Evolutionary conservation across 768 basidiomycete species (phyloP).

Genomic region (Calvatia gigantea): DNA sequence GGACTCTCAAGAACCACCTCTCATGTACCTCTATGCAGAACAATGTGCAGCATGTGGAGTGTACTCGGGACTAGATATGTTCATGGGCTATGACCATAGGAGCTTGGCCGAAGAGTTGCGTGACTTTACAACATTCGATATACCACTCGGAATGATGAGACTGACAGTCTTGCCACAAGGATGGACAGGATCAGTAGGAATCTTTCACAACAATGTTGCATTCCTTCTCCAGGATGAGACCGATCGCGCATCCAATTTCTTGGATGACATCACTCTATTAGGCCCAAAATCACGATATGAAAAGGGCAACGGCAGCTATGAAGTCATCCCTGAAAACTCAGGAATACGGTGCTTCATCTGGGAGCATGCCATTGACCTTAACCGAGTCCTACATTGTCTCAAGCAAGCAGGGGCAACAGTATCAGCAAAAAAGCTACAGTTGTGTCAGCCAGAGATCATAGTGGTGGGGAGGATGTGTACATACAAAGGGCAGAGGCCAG

Average conservation of each 20-base stretch:
- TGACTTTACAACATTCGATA: slow-evolving; percentile 36
- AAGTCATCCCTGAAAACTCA: slow-evolving; percentile 21
- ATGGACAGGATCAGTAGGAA: slow-evolving; percentile 32
- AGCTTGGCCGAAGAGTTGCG: slow-evolving; percentile 17
- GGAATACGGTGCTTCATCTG: slow-evolving; percentile 33
- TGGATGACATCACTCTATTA: slow-evolving; percentile 29
- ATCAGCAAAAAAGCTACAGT: slow-evolving; percentile 28
- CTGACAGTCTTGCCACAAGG: slow-evolving; percentile 36
- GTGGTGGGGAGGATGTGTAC: slow-evolving; percentile 25
- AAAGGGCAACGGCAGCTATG: slow-evolving; percentile 16
- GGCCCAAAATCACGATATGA: slow-evolving; percentile 30
- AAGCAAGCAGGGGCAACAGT: slow-evolving; percentile 29
- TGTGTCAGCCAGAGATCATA: slow-evolving; percentile 18
- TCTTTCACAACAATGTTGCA: slow-evolving; percentile 29
- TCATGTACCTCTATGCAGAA: slow-evolving; percentile 30
- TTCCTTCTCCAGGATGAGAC: slow-evolving; percentile 31
- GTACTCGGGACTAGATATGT: slow-evolving; percentile 29
- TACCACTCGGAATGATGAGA: slow-evolving; percentile 28
- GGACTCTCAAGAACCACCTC: slow-evolving; percentile 31
- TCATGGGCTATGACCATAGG: slow-evolving; percentile 32
- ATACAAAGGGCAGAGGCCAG: slow-evolving; percentile 23
- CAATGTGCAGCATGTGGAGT: slow-evolving; percentile 24
- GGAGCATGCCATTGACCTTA: slow-evolving; percentile 30
- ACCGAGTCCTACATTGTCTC: slow-evolving; percentile 28
- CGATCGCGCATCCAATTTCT: slow-evolving; percentile 19